A percentile compares a stretch with the other conserved stretches of the same genome.
phyloP scores from a whole-genome alignment of 139 green algal species.

The Tetradesmus lagerheimii region DNA sequence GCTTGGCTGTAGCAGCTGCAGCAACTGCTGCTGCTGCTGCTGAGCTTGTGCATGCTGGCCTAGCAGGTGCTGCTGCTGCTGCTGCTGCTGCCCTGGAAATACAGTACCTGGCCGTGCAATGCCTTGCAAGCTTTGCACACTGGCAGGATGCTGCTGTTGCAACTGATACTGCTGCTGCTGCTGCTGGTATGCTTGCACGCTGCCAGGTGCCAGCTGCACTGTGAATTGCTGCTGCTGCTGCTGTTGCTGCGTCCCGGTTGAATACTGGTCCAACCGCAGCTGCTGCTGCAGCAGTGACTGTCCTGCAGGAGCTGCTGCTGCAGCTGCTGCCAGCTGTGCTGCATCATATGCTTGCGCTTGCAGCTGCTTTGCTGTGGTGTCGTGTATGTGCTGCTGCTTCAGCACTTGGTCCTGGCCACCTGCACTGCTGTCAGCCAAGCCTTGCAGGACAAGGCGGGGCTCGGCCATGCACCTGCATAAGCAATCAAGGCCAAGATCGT shows the following conservation, averaged over 20 bases:
- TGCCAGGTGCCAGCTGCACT: background rate
- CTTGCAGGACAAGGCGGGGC: background rate
- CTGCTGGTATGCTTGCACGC: background rate
- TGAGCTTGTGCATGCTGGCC: no score
- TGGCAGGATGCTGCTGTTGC: background rate
- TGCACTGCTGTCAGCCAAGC: background rate
- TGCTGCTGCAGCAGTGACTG: background rate
- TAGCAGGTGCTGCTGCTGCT: background rate
- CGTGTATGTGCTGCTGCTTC: background rate
- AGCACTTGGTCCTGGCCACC: background rate
- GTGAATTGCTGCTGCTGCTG: background rate
- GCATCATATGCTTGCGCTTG: background rate
- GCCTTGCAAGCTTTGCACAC: background rate
- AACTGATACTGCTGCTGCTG: background rate
- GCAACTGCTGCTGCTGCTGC: background rate
- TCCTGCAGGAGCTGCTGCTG: background rate
- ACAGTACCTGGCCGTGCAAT: background rate
- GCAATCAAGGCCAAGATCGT: background rate
- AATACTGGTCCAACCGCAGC: background rate
- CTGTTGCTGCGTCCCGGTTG: background rate
- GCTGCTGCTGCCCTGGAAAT: background rate
- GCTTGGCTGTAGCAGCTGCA: background rate
- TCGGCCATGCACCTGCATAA: background rate
- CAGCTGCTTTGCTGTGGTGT: background rate
- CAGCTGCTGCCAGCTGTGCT: background rate